A percentile compares a stretch with the other conserved stretches of the same genome.
phyloP scores from a whole-genome alignment of 1,284 basidiomycete genomes.

The Caloboletus firmus region DNA sequence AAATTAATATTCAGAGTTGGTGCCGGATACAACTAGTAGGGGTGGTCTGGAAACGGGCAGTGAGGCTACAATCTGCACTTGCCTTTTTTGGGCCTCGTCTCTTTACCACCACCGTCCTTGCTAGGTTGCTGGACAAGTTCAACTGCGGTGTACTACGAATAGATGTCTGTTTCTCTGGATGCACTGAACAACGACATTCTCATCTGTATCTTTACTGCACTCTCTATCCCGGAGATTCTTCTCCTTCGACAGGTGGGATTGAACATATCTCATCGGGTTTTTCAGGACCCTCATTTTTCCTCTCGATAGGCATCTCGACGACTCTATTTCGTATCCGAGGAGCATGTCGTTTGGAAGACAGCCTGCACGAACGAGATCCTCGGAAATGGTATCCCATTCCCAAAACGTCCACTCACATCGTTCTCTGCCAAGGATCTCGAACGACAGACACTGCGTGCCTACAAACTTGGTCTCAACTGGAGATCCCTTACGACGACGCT shows the following conservation, averaged over 20 bases:
- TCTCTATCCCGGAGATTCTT: conserved; percentile 50
- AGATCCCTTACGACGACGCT: conserved; percentile 25
- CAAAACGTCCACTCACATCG: conserved; percentile 30
- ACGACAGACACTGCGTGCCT: conserved; percentile 42
- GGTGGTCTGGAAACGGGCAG: too few relatives aligned
- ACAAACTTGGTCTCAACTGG: conserved; percentile 51
- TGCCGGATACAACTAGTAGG: too few relatives aligned
- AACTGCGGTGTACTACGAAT: neutral
- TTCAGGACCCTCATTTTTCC: neutral
- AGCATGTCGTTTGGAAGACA: conserved; percentile 56
- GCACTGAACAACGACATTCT: conserved; percentile 48
- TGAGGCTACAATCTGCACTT: conserved; percentile 12
- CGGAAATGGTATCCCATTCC: conserved; percentile 48
- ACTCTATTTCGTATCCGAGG: conserved; percentile 42
- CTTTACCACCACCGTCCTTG: neutral
- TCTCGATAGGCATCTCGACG: conserved; percentile 48
- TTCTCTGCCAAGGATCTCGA: conserved; percentile 46
- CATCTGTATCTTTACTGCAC: conserved; percentile 45
- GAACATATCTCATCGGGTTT: neutral
- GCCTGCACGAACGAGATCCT: conserved; percentile 47
- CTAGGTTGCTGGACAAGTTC: neutral
- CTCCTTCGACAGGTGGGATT: conserved; percentile 45
- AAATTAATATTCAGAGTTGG: too few relatives aligned
- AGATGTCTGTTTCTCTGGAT: conserved; percentile 26
- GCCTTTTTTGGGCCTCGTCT: conserved; percentile 18